phyloP scores from a whole-genome alignment of 306 rosid genomes.

The Malus sieversii region DNA sequence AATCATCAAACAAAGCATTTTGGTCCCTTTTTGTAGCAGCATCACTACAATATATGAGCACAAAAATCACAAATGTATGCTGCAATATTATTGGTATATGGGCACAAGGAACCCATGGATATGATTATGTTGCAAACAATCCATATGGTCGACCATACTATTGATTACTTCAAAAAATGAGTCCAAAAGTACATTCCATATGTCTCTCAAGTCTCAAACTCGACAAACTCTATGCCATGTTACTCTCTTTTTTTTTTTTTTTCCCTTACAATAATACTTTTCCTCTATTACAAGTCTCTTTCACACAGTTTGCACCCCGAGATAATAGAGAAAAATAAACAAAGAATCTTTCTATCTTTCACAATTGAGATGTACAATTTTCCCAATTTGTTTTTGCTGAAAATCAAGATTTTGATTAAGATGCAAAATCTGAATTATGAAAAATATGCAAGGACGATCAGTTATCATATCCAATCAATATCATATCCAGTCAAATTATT shows the following conservation, averaged over 20 bases:
- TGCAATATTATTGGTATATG: not conserved
- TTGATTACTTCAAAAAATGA: constrained; percentile 12
- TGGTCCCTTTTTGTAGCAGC: constrained; percentile 4
- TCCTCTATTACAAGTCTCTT: not conserved
- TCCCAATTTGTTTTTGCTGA: not conserved
- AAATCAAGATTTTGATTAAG: not conserved
- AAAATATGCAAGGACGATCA: not conserved
- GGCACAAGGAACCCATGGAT: constrained; percentile 5
- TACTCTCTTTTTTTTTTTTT: not conserved
- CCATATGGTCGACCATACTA: constrained; percentile 20
- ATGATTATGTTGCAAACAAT: constrained; percentile 13
- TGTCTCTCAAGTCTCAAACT: not conserved
- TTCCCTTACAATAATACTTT: not conserved
- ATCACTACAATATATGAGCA: not conserved
- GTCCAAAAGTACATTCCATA: not conserved
- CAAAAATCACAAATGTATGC: not conserved
- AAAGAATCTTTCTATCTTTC: not conserved
- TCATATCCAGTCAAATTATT: not conserved
- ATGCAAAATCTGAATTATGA: not conserved
- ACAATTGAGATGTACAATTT: not conserved
- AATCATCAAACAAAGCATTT: not conserved
- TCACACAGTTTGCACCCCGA: not conserved
- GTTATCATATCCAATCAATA: not conserved
- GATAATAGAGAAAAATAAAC: not conserved
- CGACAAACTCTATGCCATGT: not conserved